Base-by-base conservation (phyloP, 257 asterid species). In the Coffea canephora region DNA sequence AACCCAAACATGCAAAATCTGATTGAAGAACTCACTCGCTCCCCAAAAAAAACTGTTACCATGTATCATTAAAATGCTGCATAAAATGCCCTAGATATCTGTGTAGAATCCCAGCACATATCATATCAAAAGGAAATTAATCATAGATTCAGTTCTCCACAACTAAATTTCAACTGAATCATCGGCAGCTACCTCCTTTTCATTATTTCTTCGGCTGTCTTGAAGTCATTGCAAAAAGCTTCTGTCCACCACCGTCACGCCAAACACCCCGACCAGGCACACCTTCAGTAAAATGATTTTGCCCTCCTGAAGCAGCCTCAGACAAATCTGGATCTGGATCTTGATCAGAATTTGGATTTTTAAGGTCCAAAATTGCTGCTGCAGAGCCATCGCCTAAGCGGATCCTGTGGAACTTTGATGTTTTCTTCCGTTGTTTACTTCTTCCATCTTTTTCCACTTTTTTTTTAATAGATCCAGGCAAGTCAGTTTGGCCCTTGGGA, bases 171-270 rank as follows among this genome's bases (percentile, higher is more conserved):
- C 45, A 23, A 6, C 27, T n/a, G 1, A 19, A 64, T 21, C 54
- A 49, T 43, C 8, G 11, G 7, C 43, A 2, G 34, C 67, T 8
- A 1, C 21, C 45, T 48, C 46, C 55, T 66, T 48, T 41, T 77
- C 77, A 67, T 85, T 86, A 82, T 48, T 82, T 89, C 82, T 78
- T 91, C 31, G 88, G 79, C 73, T 82, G 89, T 84, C 80, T 84
- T 59, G 89, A 79, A 81, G 84, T 81, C 71, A 45, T 74, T 31
- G 90, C 69, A 59, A 93, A 80, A 70, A 96, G 93, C 88, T 85
- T 92, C 82, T 92, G 97, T 71, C 97, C 98, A n/a, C 99, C 98
- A 48, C 95, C 91, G 65, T 87, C 91, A 81, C 87, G 88, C 99
- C 99, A 94, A 79, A 86, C 97, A 39, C 98, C 95, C 19, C 88